These are phyloP conservation scores for Xylaria bambusicola DNA, from an alignment of 495 filamentous ascomycete genomes.

Conservation along the genomic window DNA sequence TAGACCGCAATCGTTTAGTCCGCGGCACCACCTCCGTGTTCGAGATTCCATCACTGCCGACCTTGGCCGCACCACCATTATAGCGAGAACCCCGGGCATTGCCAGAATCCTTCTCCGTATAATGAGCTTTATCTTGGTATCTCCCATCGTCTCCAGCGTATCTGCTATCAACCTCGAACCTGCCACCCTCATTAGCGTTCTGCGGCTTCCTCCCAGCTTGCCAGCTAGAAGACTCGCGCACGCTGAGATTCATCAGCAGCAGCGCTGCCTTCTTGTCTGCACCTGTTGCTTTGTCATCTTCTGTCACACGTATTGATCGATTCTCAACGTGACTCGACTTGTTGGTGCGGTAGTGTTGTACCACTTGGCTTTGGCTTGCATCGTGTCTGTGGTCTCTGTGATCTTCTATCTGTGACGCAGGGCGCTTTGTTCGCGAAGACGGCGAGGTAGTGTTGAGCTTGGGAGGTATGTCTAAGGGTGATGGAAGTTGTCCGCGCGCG, in stretches of 20 bases:
- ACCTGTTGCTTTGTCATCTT: not conserved
- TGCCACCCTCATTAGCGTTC: not conserved
- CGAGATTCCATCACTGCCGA: not conserved
- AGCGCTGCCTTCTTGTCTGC: slow-evolving; percentile 59
- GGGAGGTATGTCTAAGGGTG: not conserved
- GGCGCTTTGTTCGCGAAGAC: not conserved
- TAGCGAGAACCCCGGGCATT: too few relatives aligned
- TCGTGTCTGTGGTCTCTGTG: not conserved
- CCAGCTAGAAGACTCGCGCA: slow-evolving; percentile 38
- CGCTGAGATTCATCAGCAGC: slow-evolving; percentile 57
- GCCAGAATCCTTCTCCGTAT: too few relatives aligned
- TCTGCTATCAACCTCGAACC: not conserved
- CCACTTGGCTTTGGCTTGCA: not conserved
- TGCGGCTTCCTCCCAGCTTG: not conserved
- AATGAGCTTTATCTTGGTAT: too few relatives aligned
- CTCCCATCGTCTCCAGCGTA: not conserved
- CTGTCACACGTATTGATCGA: not conserved
- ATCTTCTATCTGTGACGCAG: not conserved
- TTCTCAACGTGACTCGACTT: not conserved
- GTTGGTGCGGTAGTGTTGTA: not conserved
- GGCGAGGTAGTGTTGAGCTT: not conserved
- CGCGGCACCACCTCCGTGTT: slow-evolving; percentile 21
- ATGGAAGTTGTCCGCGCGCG: not conserved
- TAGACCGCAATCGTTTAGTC: slow-evolving; percentile 41
- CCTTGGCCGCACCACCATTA: not conserved